Percentiles rank a stretch among this genome's conserved stretches.
These are phyloP conservation scores for Coniosporium tulheliwenetii DNA, from an alignment of 2,329 filamentous ascomycete species.

Conservation along the genomic window DNA sequence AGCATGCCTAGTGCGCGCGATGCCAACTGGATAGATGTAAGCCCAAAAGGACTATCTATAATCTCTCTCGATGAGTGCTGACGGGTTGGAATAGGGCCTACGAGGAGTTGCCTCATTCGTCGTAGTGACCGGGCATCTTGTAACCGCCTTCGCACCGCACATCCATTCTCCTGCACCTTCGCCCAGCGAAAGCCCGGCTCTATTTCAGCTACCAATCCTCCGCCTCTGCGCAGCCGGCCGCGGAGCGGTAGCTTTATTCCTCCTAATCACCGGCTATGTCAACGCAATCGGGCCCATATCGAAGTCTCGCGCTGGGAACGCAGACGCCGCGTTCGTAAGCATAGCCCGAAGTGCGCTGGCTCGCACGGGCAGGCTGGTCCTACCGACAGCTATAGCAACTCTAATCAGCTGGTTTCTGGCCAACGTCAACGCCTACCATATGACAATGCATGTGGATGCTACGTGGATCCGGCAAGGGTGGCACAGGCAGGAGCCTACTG, in stretches of 20 bases:
- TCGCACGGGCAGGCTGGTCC: constrained; percentile 40
- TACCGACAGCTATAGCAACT: constrained; percentile 41
- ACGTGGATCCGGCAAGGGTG: constrained; percentile 37
- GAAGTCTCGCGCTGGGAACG: constrained; percentile 37
- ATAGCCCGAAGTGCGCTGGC: constrained; percentile 43
- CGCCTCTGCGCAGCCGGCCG: constrained; percentile 40
- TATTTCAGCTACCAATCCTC: constrained; percentile 43
- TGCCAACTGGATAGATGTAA: constrained; percentile 12
- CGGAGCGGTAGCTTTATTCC: constrained; percentile 20
- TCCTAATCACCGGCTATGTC: constrained; percentile 47
- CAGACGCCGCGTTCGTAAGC: constrained; percentile 35
- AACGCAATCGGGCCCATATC: constrained; percentile 46
- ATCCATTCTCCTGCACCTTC: constrained; percentile 22
- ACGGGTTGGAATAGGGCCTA: constrained; percentile 17
- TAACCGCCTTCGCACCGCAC: constrained; percentile 24
- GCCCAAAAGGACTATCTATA: background rate
- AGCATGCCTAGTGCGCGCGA: constrained; percentile 1
- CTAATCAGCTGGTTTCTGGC: constrained; percentile 38
- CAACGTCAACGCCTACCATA: constrained; percentile 40
- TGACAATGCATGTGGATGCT: constrained; percentile 40
- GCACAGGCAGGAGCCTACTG: constrained; percentile 17
- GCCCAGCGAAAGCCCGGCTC: constrained; percentile 25
- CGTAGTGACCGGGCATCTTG: constrained; percentile 26
- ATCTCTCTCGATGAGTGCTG: background rate
- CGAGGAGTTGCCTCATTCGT: constrained; percentile 25